phyloP scores from a whole-genome alignment of 306 rosid genomes.

The Vicia sativa region DNA sequence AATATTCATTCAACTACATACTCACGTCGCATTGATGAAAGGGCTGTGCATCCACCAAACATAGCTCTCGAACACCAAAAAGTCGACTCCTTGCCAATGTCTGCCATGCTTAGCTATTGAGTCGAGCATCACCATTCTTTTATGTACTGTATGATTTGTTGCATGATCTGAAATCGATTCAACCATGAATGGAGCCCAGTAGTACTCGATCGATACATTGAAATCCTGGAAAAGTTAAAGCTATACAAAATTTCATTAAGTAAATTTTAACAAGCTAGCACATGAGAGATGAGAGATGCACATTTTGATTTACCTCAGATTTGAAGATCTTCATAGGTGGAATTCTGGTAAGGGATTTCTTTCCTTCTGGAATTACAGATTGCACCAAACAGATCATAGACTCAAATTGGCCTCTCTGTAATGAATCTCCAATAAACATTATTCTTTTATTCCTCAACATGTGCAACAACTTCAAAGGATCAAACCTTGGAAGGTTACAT shows the following conservation, averaged over 20 bases:
- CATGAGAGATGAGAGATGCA: not conserved
- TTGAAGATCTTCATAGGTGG: slow-evolving; percentile 90
- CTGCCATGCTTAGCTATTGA: slow-evolving; percentile 77
- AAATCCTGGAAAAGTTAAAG: slow-evolving; percentile 54
- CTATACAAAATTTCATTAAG: slow-evolving; percentile 22
- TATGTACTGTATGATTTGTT: slow-evolving; percentile 75
- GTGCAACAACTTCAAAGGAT: slow-evolving; percentile 81
- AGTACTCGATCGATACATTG: slow-evolving; percentile 81
- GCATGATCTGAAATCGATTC: slow-evolving; percentile 93
- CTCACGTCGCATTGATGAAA: slow-evolving; percentile 77
- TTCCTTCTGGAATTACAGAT: slow-evolving; percentile 73
- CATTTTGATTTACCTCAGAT: slow-evolving; percentile 51
- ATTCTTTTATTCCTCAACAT: slow-evolving; percentile 72
- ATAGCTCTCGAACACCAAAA: slow-evolving; percentile 88
- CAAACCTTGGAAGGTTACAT: slow-evolving; percentile 88
- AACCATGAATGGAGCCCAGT: slow-evolving; percentile 91
- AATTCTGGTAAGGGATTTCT: slow-evolving; percentile 68
- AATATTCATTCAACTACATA: slow-evolving; percentile 19
- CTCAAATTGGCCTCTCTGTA: slow-evolving; percentile 91
- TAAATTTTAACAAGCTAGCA: not conserved
- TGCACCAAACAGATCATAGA: slow-evolving; percentile 85
- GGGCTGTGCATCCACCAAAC: slow-evolving; percentile 94
- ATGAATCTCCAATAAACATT: slow-evolving; percentile 89
- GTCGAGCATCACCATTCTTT: slow-evolving; percentile 74
- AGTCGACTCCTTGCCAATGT: slow-evolving; percentile 84